These are phyloP conservation scores for Picea abies DNA, from an alignment of 83 land plant genomes.

Conservation along the genomic window DNA sequence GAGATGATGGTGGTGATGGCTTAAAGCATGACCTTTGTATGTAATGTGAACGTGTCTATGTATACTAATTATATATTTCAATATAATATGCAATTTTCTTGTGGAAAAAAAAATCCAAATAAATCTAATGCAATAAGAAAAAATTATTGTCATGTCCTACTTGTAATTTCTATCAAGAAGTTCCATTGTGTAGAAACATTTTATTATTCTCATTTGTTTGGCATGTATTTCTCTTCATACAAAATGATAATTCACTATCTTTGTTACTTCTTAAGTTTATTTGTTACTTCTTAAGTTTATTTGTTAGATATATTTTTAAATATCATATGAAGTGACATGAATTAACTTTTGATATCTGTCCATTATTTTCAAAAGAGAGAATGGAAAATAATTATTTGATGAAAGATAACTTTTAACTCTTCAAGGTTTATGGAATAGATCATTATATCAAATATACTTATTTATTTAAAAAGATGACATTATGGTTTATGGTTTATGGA, in stretches of 20 bases:
- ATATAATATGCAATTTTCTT: too few relatives aligned
- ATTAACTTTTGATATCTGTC: background rate
- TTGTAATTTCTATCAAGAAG: background rate
- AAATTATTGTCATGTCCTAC: background rate
- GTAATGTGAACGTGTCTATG: too few relatives aligned
- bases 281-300: background rate
- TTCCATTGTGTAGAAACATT: background rate
- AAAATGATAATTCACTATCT: background rate
- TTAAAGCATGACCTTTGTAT: too few relatives aligned
- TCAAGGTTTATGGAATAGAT: too few relatives aligned
- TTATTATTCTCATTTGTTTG: background rate
- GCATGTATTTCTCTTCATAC: background rate
- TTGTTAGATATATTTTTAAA: background rate
- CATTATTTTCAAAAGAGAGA: background rate
- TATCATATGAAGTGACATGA: background rate
- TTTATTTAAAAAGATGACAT: too few relatives aligned
- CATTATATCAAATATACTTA: too few relatives aligned
- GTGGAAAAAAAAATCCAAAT: too few relatives aligned
- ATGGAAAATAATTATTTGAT: background rate
- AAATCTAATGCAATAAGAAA: constrained; percentile 20
- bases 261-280: background rate
- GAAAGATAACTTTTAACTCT: too few relatives aligned
- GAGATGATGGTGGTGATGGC: too few relatives aligned
- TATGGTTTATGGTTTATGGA: too few relatives aligned
- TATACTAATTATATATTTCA: too few relatives aligned